phyloP scores from a whole-genome alignment of 176 grass and related monocot genomes.

The Tillandsia leiboldiana region DNA sequence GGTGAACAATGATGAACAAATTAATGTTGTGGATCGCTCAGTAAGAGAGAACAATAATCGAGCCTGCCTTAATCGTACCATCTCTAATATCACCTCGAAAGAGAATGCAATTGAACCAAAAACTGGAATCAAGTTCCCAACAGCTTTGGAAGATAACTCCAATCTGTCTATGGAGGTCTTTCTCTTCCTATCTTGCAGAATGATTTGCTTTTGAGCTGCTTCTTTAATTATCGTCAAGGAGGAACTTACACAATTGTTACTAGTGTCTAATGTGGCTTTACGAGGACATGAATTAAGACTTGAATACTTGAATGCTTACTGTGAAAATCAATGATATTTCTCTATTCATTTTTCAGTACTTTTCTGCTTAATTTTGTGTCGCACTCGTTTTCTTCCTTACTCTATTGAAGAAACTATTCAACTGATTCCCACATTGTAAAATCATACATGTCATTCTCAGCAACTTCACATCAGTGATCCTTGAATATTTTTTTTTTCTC shows the following conservation, averaged over 20 bases:
- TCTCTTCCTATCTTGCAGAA: neutral
- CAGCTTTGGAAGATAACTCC: slow-evolving; percentile 61
- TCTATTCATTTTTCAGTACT: too few species aligned
- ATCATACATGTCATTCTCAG: slow-evolving; percentile 3
- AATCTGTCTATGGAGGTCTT: slow-evolving; percentile 44
- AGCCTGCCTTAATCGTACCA: slow-evolving; percentile 37
- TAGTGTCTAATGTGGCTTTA: too few species aligned
- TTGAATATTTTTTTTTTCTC: slow-evolving; percentile 8
- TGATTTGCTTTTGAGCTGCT: neutral
- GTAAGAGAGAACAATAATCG: slow-evolving; percentile 22
- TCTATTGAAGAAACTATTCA: neutral
- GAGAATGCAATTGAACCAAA: slow-evolving; percentile 79
- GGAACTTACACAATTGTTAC: neutral
- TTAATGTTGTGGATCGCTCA: slow-evolving; percentile 20
- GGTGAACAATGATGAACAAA: slow-evolving; percentile 23
- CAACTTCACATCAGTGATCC: slow-evolving; percentile 10
- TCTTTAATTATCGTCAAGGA: neutral
- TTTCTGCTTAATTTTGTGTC: too few species aligned
- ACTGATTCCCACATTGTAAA: neutral
- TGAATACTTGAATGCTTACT: too few species aligned
- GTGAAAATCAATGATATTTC: too few species aligned
- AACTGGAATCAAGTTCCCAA: slow-evolving; percentile 93
- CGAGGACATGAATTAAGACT: too few species aligned
- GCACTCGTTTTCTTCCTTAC: too few species aligned
- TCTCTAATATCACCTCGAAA: slow-evolving; percentile 47